Evolutionary conservation across 2,329 filamentous ascomycete species (phyloP).

Genomic region (Xylaria sp.): DNA sequence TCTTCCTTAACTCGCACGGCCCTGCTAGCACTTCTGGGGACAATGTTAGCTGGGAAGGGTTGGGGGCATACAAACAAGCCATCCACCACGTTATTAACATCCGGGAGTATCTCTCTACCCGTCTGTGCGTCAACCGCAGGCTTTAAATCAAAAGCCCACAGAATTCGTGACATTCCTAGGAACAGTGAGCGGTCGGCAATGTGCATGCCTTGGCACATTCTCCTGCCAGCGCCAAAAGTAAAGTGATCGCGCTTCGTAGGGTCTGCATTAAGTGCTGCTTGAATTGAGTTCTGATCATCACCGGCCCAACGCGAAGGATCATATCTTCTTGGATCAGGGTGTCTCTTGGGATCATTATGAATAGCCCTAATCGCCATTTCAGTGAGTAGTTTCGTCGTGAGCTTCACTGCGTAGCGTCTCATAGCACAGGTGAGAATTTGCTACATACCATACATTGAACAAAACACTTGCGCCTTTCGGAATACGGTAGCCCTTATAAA

Average conservation of each 20-base stretch:
- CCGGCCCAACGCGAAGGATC: conserved; percentile 51
- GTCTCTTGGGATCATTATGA: conserved; percentile 56
- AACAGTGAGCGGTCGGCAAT: conserved; percentile 49
- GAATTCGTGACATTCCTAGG: conserved; percentile 55
- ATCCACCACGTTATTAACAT: conserved; percentile 14
- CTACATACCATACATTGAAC: conserved; percentile 54
- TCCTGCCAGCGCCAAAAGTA: conserved; percentile 45
- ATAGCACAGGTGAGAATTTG: too few relatives aligned
- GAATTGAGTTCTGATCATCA: conserved; percentile 43
- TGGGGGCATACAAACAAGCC: conserved; percentile 18
- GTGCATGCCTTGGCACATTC: conserved; percentile 61
- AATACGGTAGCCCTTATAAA: conserved; percentile 54
- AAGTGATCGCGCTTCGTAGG: conserved; percentile 46
- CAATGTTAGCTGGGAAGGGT: conserved; percentile 22
- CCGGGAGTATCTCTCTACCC: background rate
- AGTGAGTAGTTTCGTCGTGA: background rate
- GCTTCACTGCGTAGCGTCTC: background rate
- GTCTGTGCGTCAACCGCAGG: background rate
- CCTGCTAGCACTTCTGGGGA: conserved; percentile 3
- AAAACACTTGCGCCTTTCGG: conserved; percentile 56
- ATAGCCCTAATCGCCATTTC: conserved; percentile 52
- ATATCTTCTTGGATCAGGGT: conserved; percentile 55
- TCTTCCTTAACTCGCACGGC: background rate
- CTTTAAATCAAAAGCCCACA: conserved; percentile 57
- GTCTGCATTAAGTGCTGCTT: conserved; percentile 49